Percentiles rank a stretch among this genome's conserved stretches.
Evolutionary conservation across 306 rosid genomes (phyloP).

Genomic region (Pterocarpus macrocarpus): DNA sequence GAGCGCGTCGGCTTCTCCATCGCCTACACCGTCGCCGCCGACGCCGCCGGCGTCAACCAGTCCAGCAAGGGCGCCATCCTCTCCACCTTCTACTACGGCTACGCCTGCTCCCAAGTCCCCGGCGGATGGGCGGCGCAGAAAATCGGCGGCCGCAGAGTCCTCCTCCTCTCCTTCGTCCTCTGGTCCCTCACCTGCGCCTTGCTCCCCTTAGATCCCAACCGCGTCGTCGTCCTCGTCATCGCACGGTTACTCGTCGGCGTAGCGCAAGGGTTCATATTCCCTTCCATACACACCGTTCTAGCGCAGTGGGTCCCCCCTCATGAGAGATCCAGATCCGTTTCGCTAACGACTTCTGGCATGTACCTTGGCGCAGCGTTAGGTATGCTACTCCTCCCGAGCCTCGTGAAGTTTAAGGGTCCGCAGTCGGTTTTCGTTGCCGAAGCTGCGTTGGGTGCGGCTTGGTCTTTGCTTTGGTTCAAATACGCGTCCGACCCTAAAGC

Average conservation of each 20-base stretch:
- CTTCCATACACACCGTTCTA: conserved; percentile 93
- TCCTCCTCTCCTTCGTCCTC: conserved; percentile 79
- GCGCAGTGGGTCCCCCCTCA: conserved; percentile 99
- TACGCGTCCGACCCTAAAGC: conserved; percentile 88
- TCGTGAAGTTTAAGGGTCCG: conserved; percentile 87
- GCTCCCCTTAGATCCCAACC: conserved; percentile 80
- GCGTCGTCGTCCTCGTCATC: conserved; percentile 60
- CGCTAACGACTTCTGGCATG: conserved; percentile 95
- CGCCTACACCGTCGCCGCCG: conserved; percentile 94
- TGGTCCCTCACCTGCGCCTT: conserved; percentile 92
- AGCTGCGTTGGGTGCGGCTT: conserved; percentile 77
- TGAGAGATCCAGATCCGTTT: conserved; percentile 95
- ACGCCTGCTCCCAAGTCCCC: conserved; percentile 96
- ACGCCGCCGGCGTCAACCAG: conserved; percentile 74
- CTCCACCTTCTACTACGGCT: conserved; percentile 93
- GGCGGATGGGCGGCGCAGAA: conserved; percentile 97
- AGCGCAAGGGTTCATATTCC: conserved; percentile 94
- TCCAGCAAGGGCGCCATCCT: conserved; percentile 87
- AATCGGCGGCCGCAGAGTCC: conserved; percentile 86
- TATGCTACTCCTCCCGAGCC: conserved; percentile 84
- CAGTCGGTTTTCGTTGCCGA: conserved; percentile 86
- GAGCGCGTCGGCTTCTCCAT: conserved; percentile 97
- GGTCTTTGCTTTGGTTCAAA: conserved; percentile 89
- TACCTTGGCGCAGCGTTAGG: conserved; percentile 92
- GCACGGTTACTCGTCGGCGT: conserved; percentile 97